These are phyloP conservation scores for Astrocystis sublimbata DNA, from an alignment of 495 filamentous ascomycete species.

Conservation along the genomic window DNA sequence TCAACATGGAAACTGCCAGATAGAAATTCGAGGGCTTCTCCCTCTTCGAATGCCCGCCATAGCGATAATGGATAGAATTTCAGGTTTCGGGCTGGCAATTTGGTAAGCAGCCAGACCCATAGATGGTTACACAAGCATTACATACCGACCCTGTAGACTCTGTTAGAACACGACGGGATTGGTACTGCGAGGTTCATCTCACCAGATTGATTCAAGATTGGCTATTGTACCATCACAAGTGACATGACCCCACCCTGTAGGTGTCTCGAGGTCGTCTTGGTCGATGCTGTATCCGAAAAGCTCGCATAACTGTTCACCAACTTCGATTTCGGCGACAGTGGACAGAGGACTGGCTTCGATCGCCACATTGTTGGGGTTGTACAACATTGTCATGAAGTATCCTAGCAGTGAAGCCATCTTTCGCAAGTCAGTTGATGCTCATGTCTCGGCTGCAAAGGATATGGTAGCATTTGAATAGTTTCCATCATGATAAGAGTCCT, in stretches of 20 bases:
- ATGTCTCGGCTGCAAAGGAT: not conserved
- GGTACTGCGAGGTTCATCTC: slow-evolving; percentile 5
- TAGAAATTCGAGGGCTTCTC: slow-evolving; percentile 36
- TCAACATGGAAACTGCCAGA: slow-evolving; percentile 36
- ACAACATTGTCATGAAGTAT: slow-evolving; percentile 51
- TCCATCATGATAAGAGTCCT: not conserved
- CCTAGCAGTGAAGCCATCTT: slow-evolving; percentile 36
- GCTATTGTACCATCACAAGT: slow-evolving; percentile 49
- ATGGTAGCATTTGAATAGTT: not conserved
- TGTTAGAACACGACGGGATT: slow-evolving; percentile 10
- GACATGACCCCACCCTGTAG: slow-evolving; percentile 43
- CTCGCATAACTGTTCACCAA: slow-evolving; percentile 46
- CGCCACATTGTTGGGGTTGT: slow-evolving; percentile 53
- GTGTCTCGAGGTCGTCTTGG: slow-evolving; percentile 16
- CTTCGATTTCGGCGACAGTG: slow-evolving; percentile 43
- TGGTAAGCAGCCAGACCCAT: not conserved
- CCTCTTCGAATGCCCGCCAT: slow-evolving; percentile 36
- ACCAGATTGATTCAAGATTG: slow-evolving; percentile 51
- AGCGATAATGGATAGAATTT: slow-evolving; percentile 52
- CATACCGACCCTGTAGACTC: slow-evolving; percentile 4
- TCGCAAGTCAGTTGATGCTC: slow-evolving; percentile 6
- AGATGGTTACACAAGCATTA: not conserved
- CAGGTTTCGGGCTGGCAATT: slow-evolving; percentile 41
- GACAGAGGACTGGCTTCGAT: slow-evolving; percentile 47
- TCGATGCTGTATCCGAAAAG: slow-evolving; percentile 47